phyloP scores from a whole-genome alignment of 768 basidiomycete genomes.

The Hydnomerulius pinastri region DNA sequence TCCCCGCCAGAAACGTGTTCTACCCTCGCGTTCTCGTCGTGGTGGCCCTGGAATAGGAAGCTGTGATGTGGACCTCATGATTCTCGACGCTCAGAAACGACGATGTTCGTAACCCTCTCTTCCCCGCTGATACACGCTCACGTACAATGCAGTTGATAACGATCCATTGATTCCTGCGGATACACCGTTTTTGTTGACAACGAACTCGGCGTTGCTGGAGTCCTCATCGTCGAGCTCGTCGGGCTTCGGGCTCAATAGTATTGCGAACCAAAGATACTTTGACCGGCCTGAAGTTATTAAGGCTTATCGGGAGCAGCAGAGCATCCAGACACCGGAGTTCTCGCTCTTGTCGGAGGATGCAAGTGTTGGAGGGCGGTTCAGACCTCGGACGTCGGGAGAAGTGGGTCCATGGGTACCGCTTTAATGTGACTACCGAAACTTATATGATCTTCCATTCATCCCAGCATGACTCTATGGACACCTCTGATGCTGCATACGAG shows the following conservation, averaged over 20 bases:
- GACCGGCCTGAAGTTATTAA: constrained; percentile 75
- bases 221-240: constrained; percentile 37
- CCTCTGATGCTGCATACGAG: constrained; percentile 79
- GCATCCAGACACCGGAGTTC: constrained; percentile 81
- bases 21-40: constrained; percentile 79
- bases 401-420: constrained; percentile 45
- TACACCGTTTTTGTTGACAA: constrained; percentile 72
- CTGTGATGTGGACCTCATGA: constrained; percentile 79
- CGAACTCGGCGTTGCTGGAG: constrained; percentile 57
- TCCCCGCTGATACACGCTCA: constrained; percentile 19
- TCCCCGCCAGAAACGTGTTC: constrained; percentile 70
- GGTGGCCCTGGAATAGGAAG: constrained; percentile 81
- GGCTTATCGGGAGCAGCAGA: constrained; percentile 65
- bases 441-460: constrained; percentile 5
- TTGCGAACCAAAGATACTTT: constrained; percentile 73
- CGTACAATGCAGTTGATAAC: constrained; percentile 55
- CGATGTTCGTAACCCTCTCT: constrained; percentile 55
- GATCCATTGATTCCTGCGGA: constrained; percentile 68
- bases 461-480: constrained; percentile 58
- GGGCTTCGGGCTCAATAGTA: constrained; percentile 50
- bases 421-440: constrained; percentile 7
- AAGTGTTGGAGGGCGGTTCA: constrained; percentile 65
- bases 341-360: constrained; percentile 47
- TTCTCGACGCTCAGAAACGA: constrained; percentile 77
- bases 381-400: constrained; percentile 69